Percentiles rank a stretch among this genome's conserved stretches.
These are phyloP conservation scores for Pneumocystis jirovecii DNA, from an alignment of 1,139 yeast species.

Conservation along the genomic window DNA sequence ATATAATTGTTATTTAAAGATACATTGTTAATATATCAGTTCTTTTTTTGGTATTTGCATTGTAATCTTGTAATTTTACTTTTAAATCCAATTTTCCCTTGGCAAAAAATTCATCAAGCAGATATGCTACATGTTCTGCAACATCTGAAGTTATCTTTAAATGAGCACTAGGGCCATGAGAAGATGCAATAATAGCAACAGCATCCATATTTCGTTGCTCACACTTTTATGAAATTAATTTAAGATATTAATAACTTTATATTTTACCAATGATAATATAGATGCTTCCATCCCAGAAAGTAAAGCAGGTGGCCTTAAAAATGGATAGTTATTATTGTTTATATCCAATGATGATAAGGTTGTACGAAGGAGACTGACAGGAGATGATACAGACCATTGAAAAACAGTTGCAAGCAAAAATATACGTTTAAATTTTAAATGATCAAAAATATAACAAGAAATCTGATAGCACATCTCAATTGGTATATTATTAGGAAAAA, in stretches of 20 bases:
- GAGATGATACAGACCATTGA: not conserved
- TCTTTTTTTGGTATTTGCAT: not conserved
- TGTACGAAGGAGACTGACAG: not conserved
- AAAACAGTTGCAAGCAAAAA: not conserved
- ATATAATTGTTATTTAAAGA: not conserved
- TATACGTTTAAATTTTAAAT: not conserved
- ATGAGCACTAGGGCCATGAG: not conserved
- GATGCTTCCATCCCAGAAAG: not conserved
- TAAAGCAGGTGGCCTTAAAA: not conserved
- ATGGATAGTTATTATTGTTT: not conserved
- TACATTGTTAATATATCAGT: not conserved
- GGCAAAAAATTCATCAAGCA: not conserved
- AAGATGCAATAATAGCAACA: not conserved
- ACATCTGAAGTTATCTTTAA: not conserved
- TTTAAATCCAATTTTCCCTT: not conserved
- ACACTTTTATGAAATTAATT: not conserved
- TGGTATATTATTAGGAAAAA: not conserved
- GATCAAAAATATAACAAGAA: not conserved
- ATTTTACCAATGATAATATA: not conserved
- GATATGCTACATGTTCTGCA: not conserved
- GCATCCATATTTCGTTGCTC: not conserved
- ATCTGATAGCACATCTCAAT: not conserved
- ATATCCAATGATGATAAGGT: not conserved
- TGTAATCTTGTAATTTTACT: not conserved
- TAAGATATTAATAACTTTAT: not conserved